These are phyloP conservation scores for Balakata baccata DNA, from an alignment of 345 rosid genomes.

Conservation along the genomic window DNA sequence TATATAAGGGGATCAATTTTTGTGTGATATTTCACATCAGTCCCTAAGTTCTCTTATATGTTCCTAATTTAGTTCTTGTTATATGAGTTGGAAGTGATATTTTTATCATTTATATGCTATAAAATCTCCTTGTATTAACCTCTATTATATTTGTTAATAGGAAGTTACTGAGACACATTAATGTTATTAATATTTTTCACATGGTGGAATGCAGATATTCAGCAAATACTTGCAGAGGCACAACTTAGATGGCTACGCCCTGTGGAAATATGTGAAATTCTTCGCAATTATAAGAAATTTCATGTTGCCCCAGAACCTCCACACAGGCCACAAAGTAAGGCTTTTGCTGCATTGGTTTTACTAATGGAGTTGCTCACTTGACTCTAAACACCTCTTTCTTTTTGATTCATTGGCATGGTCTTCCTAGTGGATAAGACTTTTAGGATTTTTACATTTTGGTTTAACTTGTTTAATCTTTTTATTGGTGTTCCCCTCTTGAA, in stretches of 20 bases:
- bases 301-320: slow-evolving; percentile 75
- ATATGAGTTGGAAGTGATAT: neutral
- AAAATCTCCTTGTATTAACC: neutral
- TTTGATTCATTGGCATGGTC: neutral
- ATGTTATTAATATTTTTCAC: neutral
- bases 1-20: neutral
- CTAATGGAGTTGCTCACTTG: neutral
- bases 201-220: slow-evolving; percentile 53
- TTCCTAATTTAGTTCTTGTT: neutral
- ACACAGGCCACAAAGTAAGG: slow-evolving; percentile 64
- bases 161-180: neutral
- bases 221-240: slow-evolving; percentile 78
- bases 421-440: neutral
- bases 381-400: neutral
- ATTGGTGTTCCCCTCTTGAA: neutral
- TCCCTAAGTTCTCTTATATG: neutral
- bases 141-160: neutral
- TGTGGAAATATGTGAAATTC: slow-evolving; percentile 89
- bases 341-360: neutral
- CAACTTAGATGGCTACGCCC: slow-evolving; percentile 91
- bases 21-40: neutral
- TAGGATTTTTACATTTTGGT: neutral
- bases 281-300: slow-evolving; percentile 54
- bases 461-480: slow-evolving; percentile 1
- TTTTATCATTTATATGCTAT: neutral